Percentiles rank a stretch among this genome's conserved stretches.
phyloP scores from a whole-genome alignment of 768 basidiomycete species.

The Amanita brunnescens region DNA sequence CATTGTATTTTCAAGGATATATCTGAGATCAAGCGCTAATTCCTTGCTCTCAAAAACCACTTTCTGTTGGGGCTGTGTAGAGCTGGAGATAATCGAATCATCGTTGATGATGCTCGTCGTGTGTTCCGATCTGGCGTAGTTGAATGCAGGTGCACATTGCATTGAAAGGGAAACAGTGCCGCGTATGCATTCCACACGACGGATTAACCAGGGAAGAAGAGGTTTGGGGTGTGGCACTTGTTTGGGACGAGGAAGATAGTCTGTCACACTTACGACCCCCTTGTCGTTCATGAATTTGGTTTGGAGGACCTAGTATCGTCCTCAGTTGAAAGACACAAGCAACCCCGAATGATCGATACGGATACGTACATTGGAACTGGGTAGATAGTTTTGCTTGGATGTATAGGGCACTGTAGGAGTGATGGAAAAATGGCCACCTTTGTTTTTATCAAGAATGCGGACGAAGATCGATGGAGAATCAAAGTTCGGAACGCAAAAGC shows the following conservation, averaged over 20 bases:
- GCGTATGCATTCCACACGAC: slow-evolving; percentile 82
- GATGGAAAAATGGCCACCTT: slow-evolving; percentile 91
- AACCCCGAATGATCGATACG: neutral
- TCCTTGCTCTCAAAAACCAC: slow-evolving; percentile 52
- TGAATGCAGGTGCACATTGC: slow-evolving; percentile 94
- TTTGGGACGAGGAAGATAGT: slow-evolving; percentile 72
- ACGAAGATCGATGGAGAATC: slow-evolving; percentile 92
- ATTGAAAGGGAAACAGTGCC: slow-evolving; percentile 72
- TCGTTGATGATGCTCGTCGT: slow-evolving; percentile 49
- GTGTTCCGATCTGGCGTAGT: slow-evolving; percentile 80
- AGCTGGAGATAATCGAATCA: slow-evolving; percentile 19
- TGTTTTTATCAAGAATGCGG: slow-evolving; percentile 80
- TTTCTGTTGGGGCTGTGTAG: slow-evolving; percentile 34
- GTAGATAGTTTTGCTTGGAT: slow-evolving; percentile 78
- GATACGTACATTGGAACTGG: slow-evolving; percentile 63
- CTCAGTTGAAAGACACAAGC: slow-evolving; percentile 2
- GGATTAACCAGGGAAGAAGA: slow-evolving; percentile 76
- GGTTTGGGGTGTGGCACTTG: slow-evolving; percentile 37
- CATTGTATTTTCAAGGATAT: slow-evolving; percentile 49
- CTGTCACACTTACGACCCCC: slow-evolving; percentile 83
- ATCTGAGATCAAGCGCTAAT: slow-evolving; percentile 69
- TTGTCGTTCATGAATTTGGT: slow-evolving; percentile 87
- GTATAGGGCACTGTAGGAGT: slow-evolving; percentile 60
- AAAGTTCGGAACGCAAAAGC: slow-evolving; percentile 88
- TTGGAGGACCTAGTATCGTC: slow-evolving; percentile 57